Evolutionary conservation across 306 rosid species (phyloP), one percentile per base, ranked within the genome.

Genomic region (Vachellia collinsii): DNA sequence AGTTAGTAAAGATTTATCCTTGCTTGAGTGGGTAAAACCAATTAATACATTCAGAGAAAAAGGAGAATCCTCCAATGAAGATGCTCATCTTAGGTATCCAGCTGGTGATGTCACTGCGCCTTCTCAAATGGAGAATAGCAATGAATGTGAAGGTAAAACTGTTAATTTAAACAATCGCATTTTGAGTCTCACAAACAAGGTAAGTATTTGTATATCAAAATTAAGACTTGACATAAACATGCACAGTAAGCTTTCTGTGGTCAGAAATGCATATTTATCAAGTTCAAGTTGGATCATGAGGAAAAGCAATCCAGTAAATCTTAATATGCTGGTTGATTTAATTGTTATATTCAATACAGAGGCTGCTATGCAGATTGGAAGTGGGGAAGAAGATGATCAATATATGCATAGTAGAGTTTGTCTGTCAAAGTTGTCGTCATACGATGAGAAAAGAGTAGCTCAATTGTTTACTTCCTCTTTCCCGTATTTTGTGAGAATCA

Each of bases 401-500:
- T 72, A 74, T 79, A 43, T 80, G 77, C 84, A 75, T 42, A 83
- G 76, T 70, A 85, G 90, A 81, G 83, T 74, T 86, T 85, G 89
- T 61, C 81, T 81, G 71, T 87, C 87, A 5, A 86, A 88, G 39
- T 72, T 85, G 34, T 82, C 89, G n/a, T 81, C 90, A 43, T 88
- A 80, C 7, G 97, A 88, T 72, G 91, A 87, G 83, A 89, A 82
- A 84, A 82, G 85, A 87, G 88, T 89, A 53, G 92, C 97, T 56
- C 93, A 83, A 77, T 84, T 92, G 72, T 92, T 94, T 90, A 83
- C 87, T 63, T 94, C 98, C 75, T 20, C 84, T 58, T 91, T 82
- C 72, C 97, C 98, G 0, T 91, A 85, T 86, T 94, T 94, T 56
- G 90, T 94, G 83, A 87, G 90, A 92, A 89, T 86, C 88, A 94